Base-by-base conservation (phyloP, 2,329 filamentous ascomycete species). In the Cyclaneusma minus region DNA sequence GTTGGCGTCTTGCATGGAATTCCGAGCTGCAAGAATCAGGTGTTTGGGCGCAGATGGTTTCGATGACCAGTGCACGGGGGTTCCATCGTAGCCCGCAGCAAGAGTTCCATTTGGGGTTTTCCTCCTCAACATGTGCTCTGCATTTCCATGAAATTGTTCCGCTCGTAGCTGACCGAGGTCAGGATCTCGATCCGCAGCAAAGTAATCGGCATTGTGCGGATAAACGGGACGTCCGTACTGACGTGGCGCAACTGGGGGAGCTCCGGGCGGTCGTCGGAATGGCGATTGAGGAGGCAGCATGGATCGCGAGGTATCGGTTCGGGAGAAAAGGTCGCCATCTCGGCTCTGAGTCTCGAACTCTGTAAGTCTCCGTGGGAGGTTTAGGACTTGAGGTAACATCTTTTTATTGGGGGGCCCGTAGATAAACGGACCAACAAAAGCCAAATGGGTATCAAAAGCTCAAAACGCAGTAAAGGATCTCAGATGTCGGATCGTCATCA, bases 71-170 rank as follows among this genome's bases (percentile, higher is more conserved):
- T 83, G 77, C 13, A 74, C 63, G 2, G 75, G 72, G 4, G 80
- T 81, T 16, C 80, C 83, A 60, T 95, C 85, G 44, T 93, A 94
- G 7, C 83, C 84, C 28, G 81, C 83, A 37, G 87, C 77, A 34
- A 95, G 66, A 19, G 84, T 93, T n/a, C 87, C 89, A 44, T 76
- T 87, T 4, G 87, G 89, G 6, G 87, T 95, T 52, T 95, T 95
- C 38, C 87, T 71, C 37, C 87, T 72, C 30, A 94, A 60, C 40
- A 82, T 79, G 49, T 92, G 74, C 49, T 93, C 83, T n/a, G 41
- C 36, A 6, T 38, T 36, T 9, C 12, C 27, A n/a, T 12, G 25
- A 45, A 38, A 34, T 42, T 32, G 25, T 44, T 25, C 21, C 15
- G n/a, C 25, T n/a, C n/a, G n/a, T n/a, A n/a, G 24, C 19, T 31